These are phyloP conservation scores for Russula olivacea DNA, from an alignment of 768 basidiomycete species.

Conservation along the genomic window DNA sequence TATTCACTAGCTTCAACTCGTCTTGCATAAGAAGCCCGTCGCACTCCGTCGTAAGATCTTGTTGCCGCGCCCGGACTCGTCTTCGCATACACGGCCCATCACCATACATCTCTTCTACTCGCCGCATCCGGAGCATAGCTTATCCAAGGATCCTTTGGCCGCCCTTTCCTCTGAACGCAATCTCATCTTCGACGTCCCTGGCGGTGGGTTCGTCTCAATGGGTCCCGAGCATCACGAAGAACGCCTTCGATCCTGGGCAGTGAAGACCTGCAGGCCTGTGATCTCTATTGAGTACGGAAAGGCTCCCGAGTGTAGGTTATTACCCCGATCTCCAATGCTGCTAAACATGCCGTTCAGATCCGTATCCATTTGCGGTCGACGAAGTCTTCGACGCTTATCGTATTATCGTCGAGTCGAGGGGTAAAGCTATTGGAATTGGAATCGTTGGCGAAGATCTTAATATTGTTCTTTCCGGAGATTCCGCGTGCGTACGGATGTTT, in stretches of 20 bases:
- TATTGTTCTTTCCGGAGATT: conserved; percentile 84
- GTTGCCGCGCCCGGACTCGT: conserved; percentile 74
- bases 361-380: conserved; percentile 94
- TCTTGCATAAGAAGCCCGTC: conserved; percentile 56
- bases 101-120: conserved; percentile 79
- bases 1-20: conserved; percentile 54
- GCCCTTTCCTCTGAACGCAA: conserved; percentile 37
- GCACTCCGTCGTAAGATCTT: conserved; percentile 66
- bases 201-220: conserved; percentile 97
- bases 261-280: conserved; percentile 69
- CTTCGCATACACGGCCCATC: conserved; percentile 75
- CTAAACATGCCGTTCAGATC: conserved; percentile 48
- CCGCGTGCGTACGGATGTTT: conserved; percentile 65
- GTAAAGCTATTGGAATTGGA: conserved; percentile 79
- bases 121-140: conserved; percentile 55
- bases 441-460: conserved; percentile 80
- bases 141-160: conserved; percentile 41
- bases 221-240: conserved; percentile 95
- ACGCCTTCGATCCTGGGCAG: conserved; percentile 80
- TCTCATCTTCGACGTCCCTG: conserved; percentile 87
- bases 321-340: not conserved
- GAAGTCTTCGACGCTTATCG: conserved; percentile 90
- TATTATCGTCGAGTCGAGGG: conserved; percentile 72
- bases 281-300: conserved; percentile 93
- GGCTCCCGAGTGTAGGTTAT: conserved; percentile 80